Evolutionary conservation across 257 asterid species (phyloP).

Genomic region (Verbascum thapsus): DNA sequence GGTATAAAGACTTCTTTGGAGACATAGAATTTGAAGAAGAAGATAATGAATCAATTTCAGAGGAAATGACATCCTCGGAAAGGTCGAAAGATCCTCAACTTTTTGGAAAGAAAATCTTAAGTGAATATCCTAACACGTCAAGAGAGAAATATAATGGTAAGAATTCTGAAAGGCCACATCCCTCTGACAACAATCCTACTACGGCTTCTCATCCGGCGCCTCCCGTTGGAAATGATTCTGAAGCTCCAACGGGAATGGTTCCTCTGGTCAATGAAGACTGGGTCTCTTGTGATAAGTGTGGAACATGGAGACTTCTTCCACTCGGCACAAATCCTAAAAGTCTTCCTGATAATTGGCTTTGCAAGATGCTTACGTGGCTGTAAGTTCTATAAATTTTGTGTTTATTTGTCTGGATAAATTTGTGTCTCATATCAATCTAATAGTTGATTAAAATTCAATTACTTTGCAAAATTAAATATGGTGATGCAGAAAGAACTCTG

Average conservation of each 20-base stretch:
- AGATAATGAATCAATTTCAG: slow-evolving; percentile 61
- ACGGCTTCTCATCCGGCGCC: slow-evolving; percentile 46
- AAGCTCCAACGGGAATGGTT: slow-evolving; percentile 51
- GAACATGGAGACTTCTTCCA: slow-evolving; percentile 91
- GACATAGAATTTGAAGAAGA: slow-evolving; percentile 68
- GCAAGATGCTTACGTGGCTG: slow-evolving; percentile 98
- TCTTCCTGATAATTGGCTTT: slow-evolving; percentile 91
- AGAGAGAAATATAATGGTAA: slow-evolving; percentile 49
- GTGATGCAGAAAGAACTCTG: neutral
- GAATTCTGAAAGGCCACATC: slow-evolving; percentile 44
- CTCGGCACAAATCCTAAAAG: slow-evolving; percentile 77
- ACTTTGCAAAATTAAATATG: neutral
- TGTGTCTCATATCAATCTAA: slow-evolving; percentile 16
- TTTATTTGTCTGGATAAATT: slow-evolving; percentile 10
- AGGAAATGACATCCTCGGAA: slow-evolving; percentile 49
- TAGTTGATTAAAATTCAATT: slow-evolving; percentile 19
- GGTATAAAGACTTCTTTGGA: slow-evolving; percentile 77
- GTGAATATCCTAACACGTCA: slow-evolving; percentile 39
- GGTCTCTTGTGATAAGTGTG: slow-evolving; percentile 90
- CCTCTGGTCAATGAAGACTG: slow-evolving; percentile 84
- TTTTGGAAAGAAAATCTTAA: slow-evolving; percentile 40
- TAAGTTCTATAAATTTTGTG: slow-evolving; percentile 52
- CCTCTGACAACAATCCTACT: slow-evolving; percentile 40
- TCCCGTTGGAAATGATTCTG: slow-evolving; percentile 45
- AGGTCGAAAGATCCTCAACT: slow-evolving; percentile 49